A percentile compares a stretch with the other conserved stretches of the same genome.
Conservation (phyloP, 2,329 filamentous ascomycete species). For the Trichoderma citrinoviride region DNA sequence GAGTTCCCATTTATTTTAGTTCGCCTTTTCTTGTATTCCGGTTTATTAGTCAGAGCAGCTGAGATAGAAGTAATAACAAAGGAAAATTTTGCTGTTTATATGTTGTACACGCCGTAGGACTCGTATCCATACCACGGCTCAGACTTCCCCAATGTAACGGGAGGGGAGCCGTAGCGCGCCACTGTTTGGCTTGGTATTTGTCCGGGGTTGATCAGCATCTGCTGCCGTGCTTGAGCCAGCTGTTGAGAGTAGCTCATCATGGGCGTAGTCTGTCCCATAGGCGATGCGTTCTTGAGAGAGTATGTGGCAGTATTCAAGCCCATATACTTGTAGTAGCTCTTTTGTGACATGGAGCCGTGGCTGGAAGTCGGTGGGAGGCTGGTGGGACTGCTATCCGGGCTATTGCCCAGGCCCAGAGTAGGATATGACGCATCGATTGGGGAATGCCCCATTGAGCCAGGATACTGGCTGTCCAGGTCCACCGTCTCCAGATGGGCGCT, state of each 20-base stretch:
- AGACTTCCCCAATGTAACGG: conserved; percentile 39
- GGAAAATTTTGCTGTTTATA: conserved; percentile 49
- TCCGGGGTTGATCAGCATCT: conserved; percentile 37
- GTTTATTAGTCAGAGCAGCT: background rate
- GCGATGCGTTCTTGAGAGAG: conserved; percentile 45
- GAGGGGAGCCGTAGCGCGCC: conserved; percentile 38
- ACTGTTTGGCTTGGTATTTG: conserved; percentile 28
- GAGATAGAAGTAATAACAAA: background rate
- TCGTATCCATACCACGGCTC: conserved; percentile 60
- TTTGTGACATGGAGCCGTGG: conserved; percentile 52
- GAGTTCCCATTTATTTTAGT: background rate
- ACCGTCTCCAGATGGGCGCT: conserved; percentile 62
- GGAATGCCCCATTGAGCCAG: conserved; percentile 47
- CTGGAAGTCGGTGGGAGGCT: conserved; percentile 56
- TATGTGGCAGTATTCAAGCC: conserved; percentile 48
- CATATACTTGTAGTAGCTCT: conserved; percentile 58
- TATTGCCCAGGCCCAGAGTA: conserved; percentile 46
- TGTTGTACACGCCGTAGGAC: conserved; percentile 54
- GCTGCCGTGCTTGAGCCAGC: conserved; percentile 43
- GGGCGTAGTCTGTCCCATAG: conserved; percentile 43
- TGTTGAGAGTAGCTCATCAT: conserved; percentile 31
- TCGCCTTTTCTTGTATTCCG: background rate
- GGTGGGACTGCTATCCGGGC: conserved; percentile 58
- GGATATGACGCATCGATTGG: conserved; percentile 52
- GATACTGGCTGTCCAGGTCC: conserved; percentile 53